phyloP scores from a whole-genome alignment of 306 rosid species.

The Cucurbita pepo region DNA sequence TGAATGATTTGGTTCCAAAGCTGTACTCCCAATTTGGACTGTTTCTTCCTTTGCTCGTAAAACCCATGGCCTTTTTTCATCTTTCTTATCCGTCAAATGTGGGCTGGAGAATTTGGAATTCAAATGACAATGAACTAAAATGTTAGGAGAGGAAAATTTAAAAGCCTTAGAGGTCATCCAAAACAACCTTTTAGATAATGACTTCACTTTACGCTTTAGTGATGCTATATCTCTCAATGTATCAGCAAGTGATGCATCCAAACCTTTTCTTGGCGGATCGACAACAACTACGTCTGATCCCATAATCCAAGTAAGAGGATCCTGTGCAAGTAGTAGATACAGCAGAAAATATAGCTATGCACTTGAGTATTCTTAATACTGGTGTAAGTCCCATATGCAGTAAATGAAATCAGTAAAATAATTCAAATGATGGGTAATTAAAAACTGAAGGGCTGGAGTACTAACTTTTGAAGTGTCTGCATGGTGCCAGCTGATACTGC shows the following conservation, averaged over 20 bases:
- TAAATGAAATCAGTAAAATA: background rate
- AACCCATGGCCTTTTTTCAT: slow-evolving; percentile 96
- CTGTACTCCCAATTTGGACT: slow-evolving; percentile 46
- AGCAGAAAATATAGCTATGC: slow-evolving; percentile 5
- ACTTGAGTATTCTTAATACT: too few species aligned
- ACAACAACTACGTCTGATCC: slow-evolving; percentile 82
- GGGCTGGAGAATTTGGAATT: slow-evolving; percentile 30
- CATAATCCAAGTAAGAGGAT: slow-evolving; percentile 70
- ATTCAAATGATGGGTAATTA: background rate
- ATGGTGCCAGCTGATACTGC: slow-evolving; percentile 86
- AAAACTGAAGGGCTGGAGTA: background rate
- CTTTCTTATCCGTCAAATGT: slow-evolving; percentile 27
- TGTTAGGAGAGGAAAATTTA: background rate
- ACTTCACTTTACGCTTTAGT: slow-evolving; percentile 33
- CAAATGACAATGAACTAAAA: slow-evolving; percentile 13
- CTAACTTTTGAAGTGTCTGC: slow-evolving; percentile 78
- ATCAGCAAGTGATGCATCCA: slow-evolving; percentile 58
- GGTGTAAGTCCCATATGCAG: background rate
- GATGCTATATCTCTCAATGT: slow-evolving; percentile 42
- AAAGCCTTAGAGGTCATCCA: background rate
- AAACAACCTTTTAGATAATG: slow-evolving; percentile 44
- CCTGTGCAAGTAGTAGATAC: slow-evolving; percentile 39
- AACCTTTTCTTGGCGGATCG: slow-evolving; percentile 95
- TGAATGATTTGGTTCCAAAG: slow-evolving; percentile 20
- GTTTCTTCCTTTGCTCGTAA: slow-evolving; percentile 76